Evolutionary conservation across 129 eudicot species (phyloP).

Genomic region (Helianthus tuberosus): DNA sequence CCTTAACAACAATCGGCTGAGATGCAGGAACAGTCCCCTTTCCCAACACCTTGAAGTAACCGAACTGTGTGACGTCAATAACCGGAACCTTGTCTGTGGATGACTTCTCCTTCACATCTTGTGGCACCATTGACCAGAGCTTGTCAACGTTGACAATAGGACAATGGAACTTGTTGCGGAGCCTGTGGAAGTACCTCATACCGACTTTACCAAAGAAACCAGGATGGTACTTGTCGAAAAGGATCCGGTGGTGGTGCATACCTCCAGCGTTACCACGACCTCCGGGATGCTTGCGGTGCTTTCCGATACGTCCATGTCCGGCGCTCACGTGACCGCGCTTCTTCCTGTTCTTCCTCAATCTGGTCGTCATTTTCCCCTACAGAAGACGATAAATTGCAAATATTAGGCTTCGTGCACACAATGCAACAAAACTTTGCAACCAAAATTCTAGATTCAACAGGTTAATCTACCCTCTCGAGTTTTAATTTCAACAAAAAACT

Average conservation of each 20-base stretch:
- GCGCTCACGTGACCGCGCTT: slow-evolving; percentile 73
- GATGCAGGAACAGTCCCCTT: slow-evolving; percentile 47
- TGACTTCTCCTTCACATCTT: slow-evolving; percentile 52
- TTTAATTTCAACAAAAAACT: too few relatives aligned
- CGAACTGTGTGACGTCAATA: slow-evolving; percentile 62
- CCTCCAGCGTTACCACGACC: slow-evolving; percentile 73
- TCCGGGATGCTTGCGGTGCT: slow-evolving; percentile 68
- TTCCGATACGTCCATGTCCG: slow-evolving; percentile 63
- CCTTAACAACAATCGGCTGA: slow-evolving; percentile 59
- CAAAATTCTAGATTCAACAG: too few relatives aligned
- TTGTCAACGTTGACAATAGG: slow-evolving; percentile 64
- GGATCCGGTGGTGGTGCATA: slow-evolving; percentile 77
- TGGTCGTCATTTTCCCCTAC: slow-evolving; percentile 38
- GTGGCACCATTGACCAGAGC: slow-evolving; percentile 69
- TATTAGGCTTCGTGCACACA: background rate
- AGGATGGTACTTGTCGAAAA: slow-evolving; percentile 80
- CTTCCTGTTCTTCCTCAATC: slow-evolving; percentile 68
- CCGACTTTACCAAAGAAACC: slow-evolving; percentile 78
- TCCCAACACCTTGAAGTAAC: slow-evolving; percentile 63
- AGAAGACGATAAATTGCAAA: background rate
- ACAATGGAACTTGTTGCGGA: slow-evolving; percentile 66
- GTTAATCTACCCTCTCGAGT: too few relatives aligned
- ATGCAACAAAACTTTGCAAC: too few relatives aligned
- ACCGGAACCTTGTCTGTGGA: slow-evolving; percentile 42
- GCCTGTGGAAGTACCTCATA: slow-evolving; percentile 71